Evolutionary conservation across 192 early-diverging fungal species (phyloP), one percentile per base, ranked within the genome.

Genomic region (Ambispora gerdemannii): DNA sequence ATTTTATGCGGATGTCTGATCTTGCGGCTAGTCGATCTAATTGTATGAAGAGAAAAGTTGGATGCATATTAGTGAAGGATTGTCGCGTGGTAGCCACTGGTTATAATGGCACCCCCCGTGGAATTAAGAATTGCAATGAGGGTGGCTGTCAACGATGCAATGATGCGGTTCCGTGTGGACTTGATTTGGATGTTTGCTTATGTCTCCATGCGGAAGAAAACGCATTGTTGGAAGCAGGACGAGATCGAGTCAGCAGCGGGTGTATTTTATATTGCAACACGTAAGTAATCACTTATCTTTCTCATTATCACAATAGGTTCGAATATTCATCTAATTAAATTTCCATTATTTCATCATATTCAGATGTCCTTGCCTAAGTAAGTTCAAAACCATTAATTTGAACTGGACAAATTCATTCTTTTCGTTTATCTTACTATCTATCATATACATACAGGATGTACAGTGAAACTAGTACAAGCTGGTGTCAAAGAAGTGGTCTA

Each of bases 121-220:
- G 93, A 3, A 75, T 99, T 20, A 75, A 79, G 49, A 99, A 99
- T 74, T 99, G 97, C 76, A 95, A 90, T 67, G 89, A 96, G 38
- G 95, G 95, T 6, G 97, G 97, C 0, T 99, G 97, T 75, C 82
- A 79, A 27, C 80, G 95, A 38, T 99, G 97, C 78, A 99, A 99
- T 73, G 87, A 80, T n/a, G 92, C 82, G 2, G 83, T 90, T 1
- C 84, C 84, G 0, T 91, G 90, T 72, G 95, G 95, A 2, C 79
- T 82, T 20, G 84, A 81, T 1, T 71, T 97, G 25, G 95, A 98
- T 78, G 75, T 84, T 25, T 99, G 97, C 72, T 76, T 98, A 53
- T 99, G 97, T 75, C 86, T 99, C 75, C 96, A 98, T 72, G 98
- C 98, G 0, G 96, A 99, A 72, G 98, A 99, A 80, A 99, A 99